Evolutionary conservation across 2,329 filamentous ascomycete genomes (phyloP).

Genomic region (Fusarium piperis): DNA sequence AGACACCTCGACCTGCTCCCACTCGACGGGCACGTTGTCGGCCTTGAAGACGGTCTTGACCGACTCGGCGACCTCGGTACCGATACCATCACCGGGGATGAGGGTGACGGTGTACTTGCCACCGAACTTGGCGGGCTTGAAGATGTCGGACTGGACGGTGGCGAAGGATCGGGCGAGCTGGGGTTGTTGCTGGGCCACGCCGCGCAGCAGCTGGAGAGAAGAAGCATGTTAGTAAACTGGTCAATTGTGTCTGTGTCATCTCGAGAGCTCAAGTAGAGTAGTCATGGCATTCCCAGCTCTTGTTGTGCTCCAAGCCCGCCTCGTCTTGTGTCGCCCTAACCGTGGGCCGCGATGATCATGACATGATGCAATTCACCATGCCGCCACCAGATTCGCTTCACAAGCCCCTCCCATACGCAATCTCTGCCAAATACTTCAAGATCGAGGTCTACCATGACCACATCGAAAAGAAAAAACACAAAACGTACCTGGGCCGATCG

Average conservation of each 20-base stretch:
- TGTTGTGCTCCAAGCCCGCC: not conserved
- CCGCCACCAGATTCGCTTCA: not conserved
- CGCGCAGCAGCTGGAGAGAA: conserved; percentile 60
- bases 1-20: conserved; percentile 97
- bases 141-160: conserved; percentile 92
- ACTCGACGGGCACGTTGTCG: conserved; percentile 97
- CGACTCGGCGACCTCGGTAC: conserved; percentile 95
- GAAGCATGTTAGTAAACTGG: conserved; percentile 36
- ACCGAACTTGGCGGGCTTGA: conserved; percentile 98
- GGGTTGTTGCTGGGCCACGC: conserved; percentile 59
- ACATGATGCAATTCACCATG: conserved; percentile 19
- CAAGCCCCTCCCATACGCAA: not conserved
- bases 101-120: conserved; percentile 99
- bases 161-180: conserved; percentile 70
- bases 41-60: conserved; percentile 99
- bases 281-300: not conserved
- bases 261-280: conserved; percentile 3
- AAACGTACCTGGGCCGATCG: conserved; percentile 65
- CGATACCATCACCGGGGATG: conserved; percentile 98
- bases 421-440: not conserved
- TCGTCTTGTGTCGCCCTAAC: not conserved
- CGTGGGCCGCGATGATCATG: conserved; percentile 29
- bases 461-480: conserved; percentile 10
- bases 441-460: conserved; percentile 11
- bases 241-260: conserved; percentile 11